These are phyloP conservation scores for Chloranthus sessilifolius DNA, from an alignment of 164 flowering plant species.

Conservation along the genomic window DNA sequence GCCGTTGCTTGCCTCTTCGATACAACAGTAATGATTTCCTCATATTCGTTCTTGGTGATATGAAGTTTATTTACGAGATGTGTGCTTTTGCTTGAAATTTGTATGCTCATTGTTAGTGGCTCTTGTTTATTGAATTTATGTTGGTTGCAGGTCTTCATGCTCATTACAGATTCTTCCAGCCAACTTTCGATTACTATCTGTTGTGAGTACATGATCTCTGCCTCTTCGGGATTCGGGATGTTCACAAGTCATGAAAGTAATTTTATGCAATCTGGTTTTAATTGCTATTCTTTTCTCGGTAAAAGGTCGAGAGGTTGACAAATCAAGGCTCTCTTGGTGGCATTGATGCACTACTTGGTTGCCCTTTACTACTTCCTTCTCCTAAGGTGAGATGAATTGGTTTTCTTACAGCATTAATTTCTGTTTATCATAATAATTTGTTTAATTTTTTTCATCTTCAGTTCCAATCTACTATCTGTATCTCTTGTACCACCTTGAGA, in stretches of 20 bases:
- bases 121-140: conserved; percentile 8
- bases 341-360: conserved; percentile 89
- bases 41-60: conserved; percentile 1
- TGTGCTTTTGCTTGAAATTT: conserved; percentile 4
- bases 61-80: too few relatives aligned
- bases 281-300: conserved; percentile 7
- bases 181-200: conserved; percentile 55
- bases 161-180: conserved; percentile 64
- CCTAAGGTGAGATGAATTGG: conserved; percentile 41
- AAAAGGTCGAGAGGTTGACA: conserved; percentile 68
- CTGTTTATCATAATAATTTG: too few relatives aligned
- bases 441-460: too few relatives aligned
- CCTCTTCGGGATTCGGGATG: too few relatives aligned
- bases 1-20: conserved; percentile 51
- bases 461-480: too few relatives aligned
- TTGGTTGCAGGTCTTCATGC: conserved; percentile 44
- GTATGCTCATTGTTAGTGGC: background rate
- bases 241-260: background rate
- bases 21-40: conserved; percentile 30
- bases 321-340: conserved; percentile 92
- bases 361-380: conserved; percentile 80
- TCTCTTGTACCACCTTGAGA: too few relatives aligned
- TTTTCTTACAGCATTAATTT: too few relatives aligned
- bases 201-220: conserved; percentile 35
- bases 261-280: background rate